Evolutionary conservation across 495 filamentous ascomycete genomes (phyloP).

Genomic region (Xylaria acuta): DNA sequence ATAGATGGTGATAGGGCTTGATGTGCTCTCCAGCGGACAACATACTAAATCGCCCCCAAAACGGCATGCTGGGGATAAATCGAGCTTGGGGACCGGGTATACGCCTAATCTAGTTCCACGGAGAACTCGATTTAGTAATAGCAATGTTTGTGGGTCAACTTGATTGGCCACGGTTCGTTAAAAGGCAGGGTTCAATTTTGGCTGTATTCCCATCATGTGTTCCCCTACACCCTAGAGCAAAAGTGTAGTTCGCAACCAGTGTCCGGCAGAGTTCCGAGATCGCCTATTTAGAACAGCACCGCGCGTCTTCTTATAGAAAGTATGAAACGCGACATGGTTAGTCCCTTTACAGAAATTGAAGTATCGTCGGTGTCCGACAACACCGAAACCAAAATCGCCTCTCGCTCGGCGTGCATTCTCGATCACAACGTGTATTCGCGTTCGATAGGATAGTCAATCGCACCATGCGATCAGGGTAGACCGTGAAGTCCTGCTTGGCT

Average conservation of each 20-base stretch:
- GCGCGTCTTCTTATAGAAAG: not conserved
- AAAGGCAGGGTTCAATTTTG: not conserved
- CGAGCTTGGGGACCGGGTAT: not conserved
- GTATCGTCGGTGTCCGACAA: constrained; percentile 15
- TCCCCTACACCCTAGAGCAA: not conserved
- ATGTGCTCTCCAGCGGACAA: not conserved
- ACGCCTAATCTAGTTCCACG: not conserved
- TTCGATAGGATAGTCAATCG: not conserved
- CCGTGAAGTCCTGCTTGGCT: not conserved
- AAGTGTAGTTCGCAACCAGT: not conserved
- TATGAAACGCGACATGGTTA: not conserved
- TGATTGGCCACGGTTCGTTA: constrained; percentile 8
- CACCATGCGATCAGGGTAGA: not conserved
- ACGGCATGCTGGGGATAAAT: constrained; percentile 3
- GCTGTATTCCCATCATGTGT: not conserved
- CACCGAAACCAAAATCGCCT: not conserved
- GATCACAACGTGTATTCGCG: not conserved
- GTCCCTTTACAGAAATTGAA: not conserved
- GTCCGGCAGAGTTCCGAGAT: not conserved
- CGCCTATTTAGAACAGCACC: not conserved
- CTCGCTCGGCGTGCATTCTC: not conserved
- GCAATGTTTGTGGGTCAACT: not conserved
- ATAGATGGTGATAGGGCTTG: not conserved
- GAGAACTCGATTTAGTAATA: not conserved
- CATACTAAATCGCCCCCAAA: not conserved